These are phyloP conservation scores for Cutaneotrichosporon mucoides DNA, from an alignment of 1,284 basidiomycete species.

Conservation along the genomic window DNA sequence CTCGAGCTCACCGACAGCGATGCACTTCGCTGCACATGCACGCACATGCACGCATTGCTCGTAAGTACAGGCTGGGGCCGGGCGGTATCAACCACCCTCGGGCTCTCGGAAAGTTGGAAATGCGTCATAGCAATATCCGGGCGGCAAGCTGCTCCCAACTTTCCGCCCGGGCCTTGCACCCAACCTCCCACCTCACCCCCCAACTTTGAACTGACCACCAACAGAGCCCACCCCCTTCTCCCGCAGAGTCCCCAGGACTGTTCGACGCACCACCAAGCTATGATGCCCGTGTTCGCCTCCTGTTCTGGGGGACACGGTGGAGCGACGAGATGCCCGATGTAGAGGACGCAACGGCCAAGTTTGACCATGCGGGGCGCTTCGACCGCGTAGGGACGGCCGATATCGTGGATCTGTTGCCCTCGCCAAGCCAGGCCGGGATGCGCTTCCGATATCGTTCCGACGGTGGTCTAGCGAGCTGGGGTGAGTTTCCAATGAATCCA, in stretches of 20 bases:
- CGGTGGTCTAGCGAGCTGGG: not conserved
- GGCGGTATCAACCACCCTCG: too few species aligned
- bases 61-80: not conserved
- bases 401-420: not conserved
- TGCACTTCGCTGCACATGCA: not conserved
- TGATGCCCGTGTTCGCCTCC: constrained; percentile 1
- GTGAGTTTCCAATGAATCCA: not conserved
- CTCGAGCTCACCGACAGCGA: not conserved
- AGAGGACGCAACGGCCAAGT: constrained; percentile 1
- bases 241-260: not conserved
- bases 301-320: not conserved
- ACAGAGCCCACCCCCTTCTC: not conserved
- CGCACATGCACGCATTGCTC: constrained; percentile 1
- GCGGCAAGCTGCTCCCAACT: too few species aligned
- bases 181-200: not conserved
- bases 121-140: not conserved
- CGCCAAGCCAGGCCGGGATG: not conserved
- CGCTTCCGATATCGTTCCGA: not conserved
- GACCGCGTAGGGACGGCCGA: not conserved
- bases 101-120: too few species aligned
- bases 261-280: not conserved
- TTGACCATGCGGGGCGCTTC: not conserved
- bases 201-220: not conserved
- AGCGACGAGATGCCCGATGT: not conserved
- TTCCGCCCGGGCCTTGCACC: not conserved